Conservation (phyloP, 257 asterid genomes). For the Solanum ossicruentum region DNA sequence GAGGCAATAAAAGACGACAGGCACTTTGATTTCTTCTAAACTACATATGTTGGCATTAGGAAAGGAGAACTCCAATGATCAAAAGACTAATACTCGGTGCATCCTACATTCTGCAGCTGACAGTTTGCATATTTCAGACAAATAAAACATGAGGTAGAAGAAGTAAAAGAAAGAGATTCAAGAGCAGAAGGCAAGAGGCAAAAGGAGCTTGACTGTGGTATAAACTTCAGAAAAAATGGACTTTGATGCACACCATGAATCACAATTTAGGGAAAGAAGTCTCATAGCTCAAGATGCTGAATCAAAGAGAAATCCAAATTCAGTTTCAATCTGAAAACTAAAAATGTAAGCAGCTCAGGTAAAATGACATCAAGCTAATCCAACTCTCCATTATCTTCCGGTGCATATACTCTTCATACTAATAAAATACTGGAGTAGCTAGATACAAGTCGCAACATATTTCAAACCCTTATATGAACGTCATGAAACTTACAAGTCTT, state of each 20-base stretch:
- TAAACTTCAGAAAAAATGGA: background rate
- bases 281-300: background rate
- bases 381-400: background rate
- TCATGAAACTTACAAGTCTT: background rate
- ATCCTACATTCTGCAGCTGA: background rate
- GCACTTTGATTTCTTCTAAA: background rate
- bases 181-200: background rate
- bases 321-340: background rate
- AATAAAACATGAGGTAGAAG: background rate
- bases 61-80: background rate
- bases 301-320: background rate
- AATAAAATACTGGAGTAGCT: background rate
- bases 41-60: background rate
- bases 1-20: background rate
- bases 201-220: background rate
- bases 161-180: background rate
- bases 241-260: background rate
- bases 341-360: background rate
- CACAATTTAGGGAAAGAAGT: background rate
- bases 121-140: background rate
- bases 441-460: background rate
- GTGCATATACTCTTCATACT: background rate
- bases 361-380: background rate
- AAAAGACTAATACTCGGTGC: background rate
- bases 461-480: background rate